Evolutionary conservation across 192 early-diverging fungal species (phyloP).

Genomic region (Coemansia sp.): DNA sequence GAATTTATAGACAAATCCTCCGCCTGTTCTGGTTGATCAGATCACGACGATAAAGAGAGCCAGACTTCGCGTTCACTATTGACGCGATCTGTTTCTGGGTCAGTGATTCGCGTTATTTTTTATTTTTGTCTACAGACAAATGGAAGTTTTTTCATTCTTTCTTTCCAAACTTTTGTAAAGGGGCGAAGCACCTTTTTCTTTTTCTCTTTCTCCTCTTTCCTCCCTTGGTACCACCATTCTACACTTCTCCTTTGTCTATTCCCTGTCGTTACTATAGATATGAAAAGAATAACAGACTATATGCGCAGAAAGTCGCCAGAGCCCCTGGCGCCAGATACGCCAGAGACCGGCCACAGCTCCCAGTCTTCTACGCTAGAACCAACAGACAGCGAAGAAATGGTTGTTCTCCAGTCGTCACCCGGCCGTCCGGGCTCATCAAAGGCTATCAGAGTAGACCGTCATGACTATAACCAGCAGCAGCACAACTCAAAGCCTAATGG

Average conservation of each 20-base stretch:
- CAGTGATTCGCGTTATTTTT: background rate
- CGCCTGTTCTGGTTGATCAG: too few relatives aligned
- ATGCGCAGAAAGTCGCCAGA: conserved; percentile 24
- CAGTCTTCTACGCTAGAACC: conserved; percentile 36
- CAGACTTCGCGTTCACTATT: too few relatives aligned
- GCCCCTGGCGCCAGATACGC: conserved; percentile 32
- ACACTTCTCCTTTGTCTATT: background rate
- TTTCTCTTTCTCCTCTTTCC: conserved; percentile 1
- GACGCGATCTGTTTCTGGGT: background rate
- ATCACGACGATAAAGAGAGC: too few relatives aligned
- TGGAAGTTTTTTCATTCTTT: too few relatives aligned
- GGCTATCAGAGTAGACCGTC: conserved; percentile 2
- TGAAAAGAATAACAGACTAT: conserved; percentile 8
- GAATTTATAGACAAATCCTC: too few relatives aligned
- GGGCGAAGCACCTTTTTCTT: too few relatives aligned
- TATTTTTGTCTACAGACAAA: too few relatives aligned
- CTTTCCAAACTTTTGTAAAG: too few relatives aligned
- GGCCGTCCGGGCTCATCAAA: conserved; percentile 36
- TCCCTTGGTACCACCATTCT: background rate
- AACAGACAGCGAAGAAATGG: conserved; percentile 22
- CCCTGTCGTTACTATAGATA: background rate
- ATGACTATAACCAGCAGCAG: background rate
- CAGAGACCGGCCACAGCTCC: conserved; percentile 13
- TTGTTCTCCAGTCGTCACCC: conserved; percentile 53
- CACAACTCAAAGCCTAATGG: background rate